Base-by-base conservation (phyloP, 1,139 yeast genomes). In the Lodderomyces parapsilosis region DNA sequence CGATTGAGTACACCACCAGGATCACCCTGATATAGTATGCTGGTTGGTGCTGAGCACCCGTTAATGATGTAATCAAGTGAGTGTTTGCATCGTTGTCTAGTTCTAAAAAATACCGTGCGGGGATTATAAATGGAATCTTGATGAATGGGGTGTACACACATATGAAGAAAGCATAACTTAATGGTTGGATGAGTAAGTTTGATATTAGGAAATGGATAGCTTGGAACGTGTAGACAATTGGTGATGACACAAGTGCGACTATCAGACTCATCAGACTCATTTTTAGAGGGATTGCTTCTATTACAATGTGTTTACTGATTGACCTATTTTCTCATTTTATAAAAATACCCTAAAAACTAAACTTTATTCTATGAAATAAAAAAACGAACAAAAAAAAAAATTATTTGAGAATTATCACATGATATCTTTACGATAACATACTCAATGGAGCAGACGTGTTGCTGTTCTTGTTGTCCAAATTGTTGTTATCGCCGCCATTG, bases 361-460 rank as follows among this genome's bases (percentile, higher is more conserved):
- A 20, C n/a, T 5, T 13, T 10, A 13, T 14, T 28, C 31, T 28
- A 28, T 28, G 31, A 28, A 28, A 14, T 28, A 28, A 28, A 28
- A 28, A 13, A 28, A 28, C 15, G 13, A 4, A 28, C 17, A 28
- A 24, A n/a, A n/a, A n/a, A n/a, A n/a, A n/a, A n/a, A n/a, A n/a
- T n/a, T n/a, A n/a, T n/a, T n/a, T n/a, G n/a, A n/a, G n/a, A n/a
- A n/a, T n/a, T n/a, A n/a, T n/a, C 11, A 8, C 27, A 24, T 24
- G 10, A 24, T 7, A 24, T 19, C 4, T 33, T 18, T 39, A 40
- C 36, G 51, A 48, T 17, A 48, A 39, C 50, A 48, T 46, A 35
- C 51, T 48, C 23, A 48, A 39, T 18, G 48, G 49, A 7, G 49
- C 49, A 6, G 49, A 45, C 18, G 49, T 41, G 30, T 24, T 45